These are phyloP conservation scores for Botryotinia narcissicola DNA, from an alignment of 2,329 filamentous ascomycete species.

Conservation along the genomic window DNA sequence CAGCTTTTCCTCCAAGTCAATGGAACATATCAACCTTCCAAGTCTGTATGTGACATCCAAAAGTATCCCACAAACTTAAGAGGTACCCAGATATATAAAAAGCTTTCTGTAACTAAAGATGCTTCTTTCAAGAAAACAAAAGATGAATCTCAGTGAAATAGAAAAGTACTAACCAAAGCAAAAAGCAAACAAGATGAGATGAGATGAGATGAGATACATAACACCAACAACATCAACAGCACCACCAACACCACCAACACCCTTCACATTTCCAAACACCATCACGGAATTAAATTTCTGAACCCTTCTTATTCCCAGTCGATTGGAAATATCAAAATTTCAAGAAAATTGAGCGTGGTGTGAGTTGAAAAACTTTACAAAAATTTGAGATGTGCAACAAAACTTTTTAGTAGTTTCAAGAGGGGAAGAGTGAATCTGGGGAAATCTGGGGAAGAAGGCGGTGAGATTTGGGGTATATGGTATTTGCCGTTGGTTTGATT, in stretches of 20 bases:
- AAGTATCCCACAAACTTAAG: neutral
- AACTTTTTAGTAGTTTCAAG: neutral
- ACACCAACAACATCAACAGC: too few species aligned
- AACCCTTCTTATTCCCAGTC: neutral
- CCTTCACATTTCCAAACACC: neutral
- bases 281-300: neutral
- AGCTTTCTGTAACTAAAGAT: neutral
- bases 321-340: neutral
- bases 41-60: too few species aligned
- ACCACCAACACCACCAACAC: neutral
- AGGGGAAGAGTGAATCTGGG: neutral
- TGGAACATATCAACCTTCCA: neutral
- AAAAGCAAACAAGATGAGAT: neutral
- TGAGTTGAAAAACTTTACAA: neutral
- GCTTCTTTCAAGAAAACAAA: neutral
- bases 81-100: neutral
- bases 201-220: neutral
- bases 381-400: neutral
- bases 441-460: neutral
- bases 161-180: neutral
- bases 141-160: neutral
- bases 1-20: too few species aligned
- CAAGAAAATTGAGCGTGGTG: neutral
- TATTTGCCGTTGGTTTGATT: neutral
- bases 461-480: neutral